Base-by-base conservation (phyloP, 2,329 filamentous ascomycete genomes). In the Huntiella savannae region DNA sequence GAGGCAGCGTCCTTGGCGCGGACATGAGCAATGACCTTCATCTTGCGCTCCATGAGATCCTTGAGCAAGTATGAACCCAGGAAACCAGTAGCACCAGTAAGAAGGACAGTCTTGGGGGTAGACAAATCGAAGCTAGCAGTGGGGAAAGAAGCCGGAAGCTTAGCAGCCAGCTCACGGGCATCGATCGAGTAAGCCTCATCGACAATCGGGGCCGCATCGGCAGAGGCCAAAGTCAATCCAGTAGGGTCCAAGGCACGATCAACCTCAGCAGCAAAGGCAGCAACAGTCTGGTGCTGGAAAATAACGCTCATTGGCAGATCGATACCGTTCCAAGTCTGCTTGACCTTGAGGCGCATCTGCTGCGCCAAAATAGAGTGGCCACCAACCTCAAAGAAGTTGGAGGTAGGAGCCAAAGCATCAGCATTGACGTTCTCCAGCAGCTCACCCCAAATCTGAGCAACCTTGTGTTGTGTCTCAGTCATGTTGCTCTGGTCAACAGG, bases 1-100 rank as follows among this genome's bases (percentile, higher is more conserved):
- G 70, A 67, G 19, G 69, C 59, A 3, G 68, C 56, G 49, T 75
- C 73, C 58, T 79, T 77, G 35, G 76, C 76, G 44, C 86, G 79
- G 3, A 93, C 79, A 48, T 87, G 77, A 1, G 79, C 77, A 48
- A 93, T 75, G 7, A 93, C 68, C 53, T 72, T 77, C 13, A 63
- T 60, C 13, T 64, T 63, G 17, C 79, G 68, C 35, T 71, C 71
- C 1, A 95, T 68, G 1, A 94, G 62, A 47, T 93, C 83, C 47
- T 72, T 72, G 32, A 92, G 65, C 8, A 95, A 66, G 56, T 86
- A 92, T 0, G 82, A 73, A 22, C 87, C 87, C 15, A 95, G 62
- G 66, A 95, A 95, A 5, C 85, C 85, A 17, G 85, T 95, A 3
- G 83, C 85, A 38, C 88, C 86, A 2, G 87, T 95, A 4, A 95